A percentile compares a stretch with the other conserved stretches of the same genome.
phyloP scores from a whole-genome alignment of 768 basidiomycete genomes.

The Cantharellus cinnabarinus region DNA sequence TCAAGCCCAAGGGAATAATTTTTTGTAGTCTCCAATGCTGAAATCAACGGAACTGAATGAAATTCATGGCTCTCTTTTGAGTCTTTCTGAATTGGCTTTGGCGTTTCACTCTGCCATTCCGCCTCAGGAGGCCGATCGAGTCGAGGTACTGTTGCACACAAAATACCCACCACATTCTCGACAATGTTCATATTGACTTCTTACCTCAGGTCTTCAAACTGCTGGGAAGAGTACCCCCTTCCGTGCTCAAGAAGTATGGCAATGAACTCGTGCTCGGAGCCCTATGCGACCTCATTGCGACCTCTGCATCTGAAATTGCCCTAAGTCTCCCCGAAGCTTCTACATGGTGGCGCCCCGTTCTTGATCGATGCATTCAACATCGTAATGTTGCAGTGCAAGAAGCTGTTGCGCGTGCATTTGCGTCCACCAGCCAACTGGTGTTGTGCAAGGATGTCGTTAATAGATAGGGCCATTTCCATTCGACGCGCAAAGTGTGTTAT shows the following conservation, averaged over 20 bases:
- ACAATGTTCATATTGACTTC: background rate
- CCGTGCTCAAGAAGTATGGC: conserved; percentile 38
- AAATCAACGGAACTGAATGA: conserved; percentile 16
- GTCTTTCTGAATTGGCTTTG: conserved; percentile 50
- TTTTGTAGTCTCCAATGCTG: background rate
- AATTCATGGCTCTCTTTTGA: conserved; percentile 65
- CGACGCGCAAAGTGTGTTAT: background rate
- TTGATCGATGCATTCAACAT: conserved; percentile 57
- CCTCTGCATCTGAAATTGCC: conserved; percentile 39
- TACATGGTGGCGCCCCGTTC: conserved; percentile 43
- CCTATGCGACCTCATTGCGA: conserved; percentile 49
- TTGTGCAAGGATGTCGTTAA: conserved; percentile 42
- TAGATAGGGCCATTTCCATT: conserved; percentile 41
- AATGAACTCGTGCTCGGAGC: conserved; percentile 55
- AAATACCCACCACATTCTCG: background rate
- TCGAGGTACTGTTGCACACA: background rate
- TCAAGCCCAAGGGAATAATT: background rate
- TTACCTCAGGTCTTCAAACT: conserved; percentile 40
- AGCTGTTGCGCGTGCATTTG: conserved; percentile 51
- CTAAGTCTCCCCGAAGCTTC: conserved; percentile 16
- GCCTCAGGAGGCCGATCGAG: conserved; percentile 1
- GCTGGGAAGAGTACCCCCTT: conserved; percentile 34
- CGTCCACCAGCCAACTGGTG: conserved; percentile 41
- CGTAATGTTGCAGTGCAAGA: conserved; percentile 45
- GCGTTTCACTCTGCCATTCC: conserved; percentile 23